Evolutionary conservation across 2,329 filamentous ascomycete genomes (phyloP), one percentile per base, ranked within the genome.

Genomic region (Aspergillus aculeatinus): DNA sequence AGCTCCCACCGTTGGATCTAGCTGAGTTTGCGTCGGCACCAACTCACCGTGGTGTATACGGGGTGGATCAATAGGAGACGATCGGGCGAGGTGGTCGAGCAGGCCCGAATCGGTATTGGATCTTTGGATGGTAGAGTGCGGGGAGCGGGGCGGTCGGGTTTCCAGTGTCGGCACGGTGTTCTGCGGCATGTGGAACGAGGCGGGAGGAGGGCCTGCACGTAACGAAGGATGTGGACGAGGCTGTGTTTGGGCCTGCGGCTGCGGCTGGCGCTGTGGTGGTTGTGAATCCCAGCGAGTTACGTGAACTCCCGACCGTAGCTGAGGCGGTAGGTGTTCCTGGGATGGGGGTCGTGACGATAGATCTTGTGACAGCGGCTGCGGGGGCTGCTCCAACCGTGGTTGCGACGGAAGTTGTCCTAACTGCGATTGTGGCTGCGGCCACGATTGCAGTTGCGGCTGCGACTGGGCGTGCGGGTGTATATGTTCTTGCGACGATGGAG

Each of bases 101-200:
- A 67, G 48, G n/a, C 63, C 59, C 4, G 66, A 62, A 48, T 74
- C 70, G 61, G 70, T 71, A 57, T 63, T 69, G 56, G 68, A 68
- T 19, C 71, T 71, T 25, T 67, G 66, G 12, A 69, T 60, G 12
- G 63, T 59, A 2, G 63, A 61, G 57, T 63, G 62, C 55, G 64
- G 59, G 44, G 60, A 61, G 54, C 58, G 55, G 51, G 65, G 50
- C 25, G 57, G 53, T 55, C 65, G 63, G 39, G 66, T 57, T 31
- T 65, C 62, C 48, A 60, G 62, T 21, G 55, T 48, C 51, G 63
- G 55, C 23, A 55, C 48, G 42, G 63, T 47, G 48, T 60, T 59
- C 57, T 68, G 65, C 48, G 65, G 68, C 57, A 67, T 65, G 51
- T 66, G 63, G 11, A 65, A 67, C 29, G 27, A 47, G 44, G n/a